A percentile compares a stretch with the other conserved stretches of the same genome.
phyloP scores from a whole-genome alignment of 169 alveolate genomes.

The Cryptosporidium parvum region DNA sequence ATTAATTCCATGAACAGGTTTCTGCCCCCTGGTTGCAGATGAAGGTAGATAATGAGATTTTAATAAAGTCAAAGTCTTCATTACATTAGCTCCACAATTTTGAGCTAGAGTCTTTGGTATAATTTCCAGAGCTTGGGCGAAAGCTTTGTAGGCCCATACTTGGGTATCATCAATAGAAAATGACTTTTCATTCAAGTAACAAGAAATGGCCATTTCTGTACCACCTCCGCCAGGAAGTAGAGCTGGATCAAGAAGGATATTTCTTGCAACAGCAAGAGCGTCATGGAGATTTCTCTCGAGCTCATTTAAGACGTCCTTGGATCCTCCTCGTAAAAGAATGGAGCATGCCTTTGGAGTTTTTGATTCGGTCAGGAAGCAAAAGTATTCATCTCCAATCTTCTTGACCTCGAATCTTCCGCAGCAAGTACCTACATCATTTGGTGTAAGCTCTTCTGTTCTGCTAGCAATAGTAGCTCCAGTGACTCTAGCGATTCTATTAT shows the following conservation, averaged over 20 bases:
- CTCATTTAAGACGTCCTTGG: slow-evolving; percentile 98
- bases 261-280: slow-evolving; percentile 97
- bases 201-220: slow-evolving; percentile 97
- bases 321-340: slow-evolving; percentile 97
- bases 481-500: slow-evolving; percentile 94
- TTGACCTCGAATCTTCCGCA: slow-evolving; percentile 97
- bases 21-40: slow-evolving; percentile 1
- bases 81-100: slow-evolving; percentile 98
- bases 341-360: slow-evolving; percentile 97
- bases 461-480: slow-evolving; percentile 98
- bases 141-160: slow-evolving; percentile 96
- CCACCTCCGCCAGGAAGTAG: slow-evolving; percentile 99
- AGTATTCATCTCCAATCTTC: slow-evolving; percentile 93
- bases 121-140: slow-evolving; percentile 97
- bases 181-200: slow-evolving; percentile 89
- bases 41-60: slow-evolving; percentile 24
- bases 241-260: slow-evolving; percentile 94
- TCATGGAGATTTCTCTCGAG: slow-evolving; percentile 96
- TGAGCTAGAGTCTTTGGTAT: slow-evolving; percentile 99
- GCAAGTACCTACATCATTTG: slow-evolving; percentile 93
- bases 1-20: slow-evolving; percentile 87
- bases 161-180: slow-evolving; percentile 89
- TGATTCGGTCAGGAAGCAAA: slow-evolving; percentile 87
- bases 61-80: slow-evolving; percentile 78
- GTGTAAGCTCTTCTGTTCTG: slow-evolving; percentile 96